These are phyloP conservation scores for Tricholoma saponaceum DNA, from an alignment of 768 basidiomycete species.

Conservation along the genomic window DNA sequence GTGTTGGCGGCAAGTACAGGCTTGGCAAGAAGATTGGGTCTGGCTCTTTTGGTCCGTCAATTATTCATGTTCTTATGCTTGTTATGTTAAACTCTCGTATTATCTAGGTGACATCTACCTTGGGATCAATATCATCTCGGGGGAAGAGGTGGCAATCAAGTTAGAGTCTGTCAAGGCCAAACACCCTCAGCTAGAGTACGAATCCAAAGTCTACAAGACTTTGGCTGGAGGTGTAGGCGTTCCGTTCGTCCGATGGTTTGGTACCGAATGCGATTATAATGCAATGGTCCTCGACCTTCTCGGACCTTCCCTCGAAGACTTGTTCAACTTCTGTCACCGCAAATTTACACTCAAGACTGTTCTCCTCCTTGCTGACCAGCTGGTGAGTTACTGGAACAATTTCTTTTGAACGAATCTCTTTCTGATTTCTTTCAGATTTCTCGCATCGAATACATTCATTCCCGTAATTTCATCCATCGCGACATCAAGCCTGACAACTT, in stretches of 20 bases:
- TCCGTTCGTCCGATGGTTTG: slow-evolving; percentile 95
- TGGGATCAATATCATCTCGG: slow-evolving; percentile 99
- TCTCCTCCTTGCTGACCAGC: slow-evolving; percentile 91
- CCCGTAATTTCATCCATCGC: slow-evolving; percentile 95
- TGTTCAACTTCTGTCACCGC: slow-evolving; percentile 95
- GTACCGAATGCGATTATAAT: slow-evolving; percentile 97
- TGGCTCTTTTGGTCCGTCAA: slow-evolving; percentile 86
- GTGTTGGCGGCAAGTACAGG: slow-evolving; percentile 93
- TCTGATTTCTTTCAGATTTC: slow-evolving; percentile 65
- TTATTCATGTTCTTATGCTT: slow-evolving; percentile 1
- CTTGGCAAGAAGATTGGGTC: slow-evolving; percentile 99
- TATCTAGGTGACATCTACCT: slow-evolving; percentile 93
- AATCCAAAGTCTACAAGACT: slow-evolving; percentile 95
- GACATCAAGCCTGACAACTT: slow-evolving; percentile 99
- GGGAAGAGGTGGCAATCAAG: slow-evolving; percentile 99
- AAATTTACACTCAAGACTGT: slow-evolving; percentile 98
- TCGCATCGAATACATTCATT: slow-evolving; percentile 98
- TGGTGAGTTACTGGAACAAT: slow-evolving; percentile 50
- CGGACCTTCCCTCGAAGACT: slow-evolving; percentile 85
- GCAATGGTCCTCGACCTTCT: slow-evolving; percentile 99
- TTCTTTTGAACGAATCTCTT: slow-evolving; percentile 15
- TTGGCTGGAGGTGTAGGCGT: slow-evolving; percentile 98
- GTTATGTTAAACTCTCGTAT: slow-evolving; percentile 9
- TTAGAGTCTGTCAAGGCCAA: slow-evolving; percentile 99
- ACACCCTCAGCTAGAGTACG: slow-evolving; percentile 99